Conservation (phyloP, 768 basidiomycete genomes). For the Rhizopogon roseolus region DNA sequence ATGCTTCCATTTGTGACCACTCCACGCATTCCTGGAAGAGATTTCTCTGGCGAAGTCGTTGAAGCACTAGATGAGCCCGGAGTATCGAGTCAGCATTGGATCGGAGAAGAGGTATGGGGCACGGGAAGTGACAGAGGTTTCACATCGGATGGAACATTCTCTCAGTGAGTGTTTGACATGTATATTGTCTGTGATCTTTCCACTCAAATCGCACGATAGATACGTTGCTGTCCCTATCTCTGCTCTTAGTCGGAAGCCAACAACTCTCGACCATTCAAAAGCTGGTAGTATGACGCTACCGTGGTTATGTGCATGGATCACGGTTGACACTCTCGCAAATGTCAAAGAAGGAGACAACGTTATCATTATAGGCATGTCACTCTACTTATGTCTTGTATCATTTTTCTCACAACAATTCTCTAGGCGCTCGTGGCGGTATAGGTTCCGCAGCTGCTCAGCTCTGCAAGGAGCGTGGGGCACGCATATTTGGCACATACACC, state of each 20-base stretch:
- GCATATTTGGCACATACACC: conserved; percentile 30
- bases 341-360: conserved; percentile 29
- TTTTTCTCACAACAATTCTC: not conserved
- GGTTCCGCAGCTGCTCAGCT: conserved; percentile 30
- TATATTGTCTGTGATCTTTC: not conserved
- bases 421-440: conserved; percentile 30
- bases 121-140: conserved; percentile 29
- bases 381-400: no score
- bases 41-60: conserved; percentile 30
- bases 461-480: conserved; percentile 25
- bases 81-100: conserved; percentile 12
- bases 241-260: conserved; percentile 26
- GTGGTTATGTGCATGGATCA: conserved; percentile 34
- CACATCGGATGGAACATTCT: conserved; percentile 27
- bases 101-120: conserved; percentile 29
- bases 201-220: conserved; percentile 5
- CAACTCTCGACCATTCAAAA: conserved; percentile 15
- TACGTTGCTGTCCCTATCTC: conserved; percentile 24
- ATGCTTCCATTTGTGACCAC: conserved; percentile 26
- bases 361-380: conserved; percentile 22
- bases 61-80: conserved; percentile 25
- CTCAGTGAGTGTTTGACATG: conserved; percentile 20
- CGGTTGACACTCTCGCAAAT: conserved; percentile 27
- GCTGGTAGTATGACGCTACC: conserved; percentile 30
- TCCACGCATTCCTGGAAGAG: conserved; percentile 26